Conservation (phyloP, 2,329 filamentous ascomycete genomes). For the Fusarium redolens region DNA sequence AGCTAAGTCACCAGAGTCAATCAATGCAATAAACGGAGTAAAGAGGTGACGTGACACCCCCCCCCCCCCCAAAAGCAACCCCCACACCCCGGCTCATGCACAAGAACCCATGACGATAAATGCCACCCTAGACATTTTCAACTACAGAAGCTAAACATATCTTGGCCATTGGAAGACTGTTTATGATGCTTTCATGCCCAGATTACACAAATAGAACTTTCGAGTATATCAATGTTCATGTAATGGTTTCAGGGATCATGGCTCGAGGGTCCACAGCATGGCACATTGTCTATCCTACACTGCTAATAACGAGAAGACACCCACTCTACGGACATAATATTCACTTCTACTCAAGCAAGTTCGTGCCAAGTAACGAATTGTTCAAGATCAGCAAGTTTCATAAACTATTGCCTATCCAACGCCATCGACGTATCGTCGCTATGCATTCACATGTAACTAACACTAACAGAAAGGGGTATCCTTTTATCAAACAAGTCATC, state of each 20-base stretch:
- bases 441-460: conserved; percentile 24
- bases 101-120: conserved; percentile 13
- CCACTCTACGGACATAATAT: background rate
- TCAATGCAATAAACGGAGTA: conserved; percentile 33
- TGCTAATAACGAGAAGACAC: background rate
- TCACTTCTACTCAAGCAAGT: background rate
- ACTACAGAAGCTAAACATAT: background rate
- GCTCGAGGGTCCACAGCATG: background rate
- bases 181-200: background rate
- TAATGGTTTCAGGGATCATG: background rate
- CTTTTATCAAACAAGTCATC: conserved; percentile 37
- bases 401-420: conserved; percentile 31
- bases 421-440: conserved; percentile 33
- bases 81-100: conserved; percentile 14
- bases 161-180: background rate
- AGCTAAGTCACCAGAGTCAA: conserved; percentile 25
- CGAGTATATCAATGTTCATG: background rate
- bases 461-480: conserved; percentile 43
- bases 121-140: background rate
- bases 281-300: background rate
- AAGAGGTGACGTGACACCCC: conserved; percentile 36
- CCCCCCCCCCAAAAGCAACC: background rate
- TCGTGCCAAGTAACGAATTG: background rate
- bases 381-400: background rate
- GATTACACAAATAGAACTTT: too few species aligned